Evolutionary conservation across 768 basidiomycete genomes (phyloP), one percentile per base, ranked within the genome.

Genomic region (Kwoniella sp.): DNA sequence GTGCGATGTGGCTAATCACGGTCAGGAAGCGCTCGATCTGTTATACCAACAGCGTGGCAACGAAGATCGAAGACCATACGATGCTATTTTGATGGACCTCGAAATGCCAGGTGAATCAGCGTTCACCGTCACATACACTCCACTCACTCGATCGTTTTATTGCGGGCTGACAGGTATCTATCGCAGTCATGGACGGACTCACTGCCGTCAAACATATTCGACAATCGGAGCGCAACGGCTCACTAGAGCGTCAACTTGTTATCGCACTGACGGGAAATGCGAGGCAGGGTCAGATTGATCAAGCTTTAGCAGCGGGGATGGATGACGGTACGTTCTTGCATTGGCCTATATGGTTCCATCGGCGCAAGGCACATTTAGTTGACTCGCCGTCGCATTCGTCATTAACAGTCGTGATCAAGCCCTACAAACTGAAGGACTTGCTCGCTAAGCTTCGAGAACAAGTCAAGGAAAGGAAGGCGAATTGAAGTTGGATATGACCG

Each of bases 251-350:
- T 5, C 64, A 64, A 24, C 48, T 61, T 15, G 72, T 74, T 25
- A 68, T 71, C 37, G 75, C 75, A 3, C 55, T 77, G 46, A 77
- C 75, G 0, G 75, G 75, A 37, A 77, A 77, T 55, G 75, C 75
- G 1, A 33, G 75, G 46, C 70, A 72, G 57, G 70, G 63, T 9
- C 72, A 73, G 51, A 73, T 76, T 26, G 72, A 76, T 36, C 70
- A 73, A 36, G 74, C 74, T 17, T 24, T 71, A 9, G 65, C 63
- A 0, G 63, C 61, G 9, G 74, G 74, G 1, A 76, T 76, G 74
- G 72, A 71, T 50, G 70, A 71, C 49, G 70, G 70, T 71, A 54
- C 55, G 70, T 70, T 12, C 17, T 21, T 33, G 13, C 6, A 13
- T 13, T 33, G 33, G 6, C 6, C 13, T 33, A 6, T 33, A n/a